These are phyloP conservation scores for Diaporthe helianthi DNA, from an alignment of 2,329 filamentous ascomycete species.

Conservation along the genomic window DNA sequence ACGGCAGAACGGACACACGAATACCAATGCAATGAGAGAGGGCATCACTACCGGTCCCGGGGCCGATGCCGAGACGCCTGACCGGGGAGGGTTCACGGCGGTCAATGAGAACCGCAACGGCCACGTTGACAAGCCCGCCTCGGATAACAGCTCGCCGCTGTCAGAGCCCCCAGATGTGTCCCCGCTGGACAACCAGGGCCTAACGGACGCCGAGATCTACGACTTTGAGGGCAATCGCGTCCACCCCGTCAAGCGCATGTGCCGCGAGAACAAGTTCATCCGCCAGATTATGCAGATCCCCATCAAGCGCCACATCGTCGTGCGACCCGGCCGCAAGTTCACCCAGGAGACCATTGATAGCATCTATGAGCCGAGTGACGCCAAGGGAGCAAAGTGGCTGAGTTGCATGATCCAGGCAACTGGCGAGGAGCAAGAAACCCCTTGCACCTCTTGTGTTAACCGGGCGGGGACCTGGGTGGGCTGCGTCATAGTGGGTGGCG, in stretches of 20 bases:
- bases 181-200: slow-evolving; percentile 14
- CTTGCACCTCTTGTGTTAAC: slow-evolving; percentile 52
- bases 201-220: slow-evolving; percentile 45
- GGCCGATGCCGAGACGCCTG: not conserved
- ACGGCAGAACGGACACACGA: slow-evolving; percentile 13
- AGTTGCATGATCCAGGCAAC: slow-evolving; percentile 59
- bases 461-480: slow-evolving; percentile 53
- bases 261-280: slow-evolving; percentile 50
- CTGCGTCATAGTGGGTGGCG: slow-evolving; percentile 52
- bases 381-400: slow-evolving; percentile 54
- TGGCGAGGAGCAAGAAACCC: slow-evolving; percentile 48
- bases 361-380: slow-evolving; percentile 52
- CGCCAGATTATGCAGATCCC: slow-evolving; percentile 46
- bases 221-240: slow-evolving; percentile 48
- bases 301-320: slow-evolving; percentile 49
- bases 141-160: slow-evolving; percentile 26
- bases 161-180: slow-evolving; percentile 27
- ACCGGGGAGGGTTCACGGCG: not conserved
- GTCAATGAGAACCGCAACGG: slow-evolving; percentile 6
- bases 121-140: not conserved
- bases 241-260: slow-evolving; percentile 47
- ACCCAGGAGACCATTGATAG: slow-evolving; percentile 47
- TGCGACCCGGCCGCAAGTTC: slow-evolving; percentile 52
- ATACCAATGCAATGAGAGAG: not conserved
- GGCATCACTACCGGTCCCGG: not conserved